Evolutionary conservation across 176 grass and related monocot species (phyloP), one percentile per base, ranked within the genome.

Genomic region (Oryza meridionalis): DNA sequence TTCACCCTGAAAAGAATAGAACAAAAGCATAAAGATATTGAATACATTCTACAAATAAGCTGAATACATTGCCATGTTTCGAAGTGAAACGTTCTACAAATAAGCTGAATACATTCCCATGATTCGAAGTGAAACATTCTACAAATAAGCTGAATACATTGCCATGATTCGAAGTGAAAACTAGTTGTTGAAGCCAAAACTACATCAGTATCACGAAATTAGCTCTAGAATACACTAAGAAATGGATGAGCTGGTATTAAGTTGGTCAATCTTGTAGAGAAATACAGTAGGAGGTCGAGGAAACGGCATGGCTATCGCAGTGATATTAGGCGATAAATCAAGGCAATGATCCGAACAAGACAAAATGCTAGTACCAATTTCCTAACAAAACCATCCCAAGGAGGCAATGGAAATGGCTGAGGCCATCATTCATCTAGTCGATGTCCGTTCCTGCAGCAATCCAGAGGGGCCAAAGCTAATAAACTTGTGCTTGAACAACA

Each of bases 1-100:
- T 92, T 95, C 88, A 92, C 90, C 13, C 93, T 94, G 74, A 68
- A 78, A 70, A 33, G 50, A 5, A 2, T 55, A 44, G 53, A 27
- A 21, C 2, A 66, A 2, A 61, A 46, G 72, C 31, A 13, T 68
- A 9, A 76, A 76, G 40, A 76, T 40, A 77, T 49, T 14, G 19
- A 75, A 14, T 11, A 12, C 12, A 50, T 69, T 40, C 12, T 38
- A 38, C 21, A 26, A 59, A 42, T 61, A 67, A 74, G 19, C 7
- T 14, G 19, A 70, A 40, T 26, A 55, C 8, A n/a, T 22, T 53
- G 19, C 32, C 29, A 81, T 53, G 38, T 44, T 63, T 17, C 11
- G 43, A 77, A 64, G 43, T n/a, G 3, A n/a, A 74, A 22, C 27
- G 27, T 29, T 29, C 27, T 29, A 29, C 27, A 29, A 29, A 29